Evolutionary conservation across 148 eudicot species (phyloP).

Genomic region (Vaccinium myrtillus): DNA sequence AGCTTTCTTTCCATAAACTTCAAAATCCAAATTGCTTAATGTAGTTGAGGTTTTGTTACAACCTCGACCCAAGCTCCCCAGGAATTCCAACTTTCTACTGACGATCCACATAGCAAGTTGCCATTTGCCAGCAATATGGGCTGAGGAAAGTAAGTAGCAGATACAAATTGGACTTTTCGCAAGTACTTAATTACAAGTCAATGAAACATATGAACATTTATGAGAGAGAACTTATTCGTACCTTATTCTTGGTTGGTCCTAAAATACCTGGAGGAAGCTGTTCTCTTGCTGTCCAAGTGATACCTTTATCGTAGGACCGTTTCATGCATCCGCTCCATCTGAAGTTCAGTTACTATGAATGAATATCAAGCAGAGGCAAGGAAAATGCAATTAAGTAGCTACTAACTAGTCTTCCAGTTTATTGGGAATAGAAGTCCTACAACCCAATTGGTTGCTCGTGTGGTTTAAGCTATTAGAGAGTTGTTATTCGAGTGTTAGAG

Average conservation of each 20-base stretch:
- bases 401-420: neutral
- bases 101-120: constrained; percentile 86
- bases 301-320: constrained; percentile 81
- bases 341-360: constrained; percentile 14
- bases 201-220: neutral
- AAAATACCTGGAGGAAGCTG: constrained; percentile 94
- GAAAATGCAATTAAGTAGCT: neutral
- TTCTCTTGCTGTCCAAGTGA: constrained; percentile 75
- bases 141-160: constrained; percentile 35
- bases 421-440: neutral
- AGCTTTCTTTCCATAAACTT: neutral
- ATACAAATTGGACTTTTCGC: neutral
- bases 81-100: constrained; percentile 99
- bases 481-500: neutral
- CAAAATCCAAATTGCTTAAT: constrained; percentile 2
- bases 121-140: constrained; percentile 80
- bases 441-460: neutral
- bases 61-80: constrained; percentile 99
- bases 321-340: constrained; percentile 98
- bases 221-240: neutral
- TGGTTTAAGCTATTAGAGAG: neutral
- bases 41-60: neutral
- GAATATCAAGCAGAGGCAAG: constrained; percentile 9
- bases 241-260: constrained; percentile 95
- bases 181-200: neutral